Conservation (phyloP, 1,284 basidiomycete species). For the Testicularia cyperi region DNA sequence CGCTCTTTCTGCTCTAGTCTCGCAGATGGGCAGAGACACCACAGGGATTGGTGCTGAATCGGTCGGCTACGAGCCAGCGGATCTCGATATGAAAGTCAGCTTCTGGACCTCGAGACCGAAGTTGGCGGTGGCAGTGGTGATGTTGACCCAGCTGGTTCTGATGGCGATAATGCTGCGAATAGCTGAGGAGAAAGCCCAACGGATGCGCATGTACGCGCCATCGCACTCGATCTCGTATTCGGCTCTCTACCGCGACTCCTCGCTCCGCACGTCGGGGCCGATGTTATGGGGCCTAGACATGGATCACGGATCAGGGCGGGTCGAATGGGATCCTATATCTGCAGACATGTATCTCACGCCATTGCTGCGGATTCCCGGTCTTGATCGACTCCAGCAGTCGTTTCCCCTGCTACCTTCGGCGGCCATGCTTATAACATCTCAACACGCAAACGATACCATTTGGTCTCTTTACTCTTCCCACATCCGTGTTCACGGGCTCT, state of each 20-base stretch:
- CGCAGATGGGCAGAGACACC: too few species aligned
- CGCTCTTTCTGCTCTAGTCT: too few species aligned
- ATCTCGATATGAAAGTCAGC: too few species aligned
- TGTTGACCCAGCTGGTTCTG: conserved; percentile 6
- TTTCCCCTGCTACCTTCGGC: conserved; percentile 13
- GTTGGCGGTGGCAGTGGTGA: background rate
- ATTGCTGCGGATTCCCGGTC: conserved; percentile 6
- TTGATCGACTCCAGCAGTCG: background rate
- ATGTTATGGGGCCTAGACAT: too few species aligned
- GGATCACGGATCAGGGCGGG: too few species aligned
- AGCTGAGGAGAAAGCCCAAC: conserved; percentile 15
- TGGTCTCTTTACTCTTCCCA: conserved; percentile 1
- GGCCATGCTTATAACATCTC: background rate
- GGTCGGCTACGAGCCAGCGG: too few species aligned
- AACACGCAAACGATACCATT: background rate
- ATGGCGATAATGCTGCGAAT: conserved; percentile 8
- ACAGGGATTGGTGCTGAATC: too few species aligned
- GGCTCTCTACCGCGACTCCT: too few species aligned
- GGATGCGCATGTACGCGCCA: conserved; percentile 15
- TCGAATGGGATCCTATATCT: conserved; percentile 11
- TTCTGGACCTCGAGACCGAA: too few species aligned
- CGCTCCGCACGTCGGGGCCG: too few species aligned
- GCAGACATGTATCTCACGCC: conserved; percentile 10
- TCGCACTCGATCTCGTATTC: too few species aligned
- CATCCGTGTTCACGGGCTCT: conserved; percentile 5